Conservation (phyloP, 1,284 basidiomycete genomes). For the Malassezia japonica region DNA sequence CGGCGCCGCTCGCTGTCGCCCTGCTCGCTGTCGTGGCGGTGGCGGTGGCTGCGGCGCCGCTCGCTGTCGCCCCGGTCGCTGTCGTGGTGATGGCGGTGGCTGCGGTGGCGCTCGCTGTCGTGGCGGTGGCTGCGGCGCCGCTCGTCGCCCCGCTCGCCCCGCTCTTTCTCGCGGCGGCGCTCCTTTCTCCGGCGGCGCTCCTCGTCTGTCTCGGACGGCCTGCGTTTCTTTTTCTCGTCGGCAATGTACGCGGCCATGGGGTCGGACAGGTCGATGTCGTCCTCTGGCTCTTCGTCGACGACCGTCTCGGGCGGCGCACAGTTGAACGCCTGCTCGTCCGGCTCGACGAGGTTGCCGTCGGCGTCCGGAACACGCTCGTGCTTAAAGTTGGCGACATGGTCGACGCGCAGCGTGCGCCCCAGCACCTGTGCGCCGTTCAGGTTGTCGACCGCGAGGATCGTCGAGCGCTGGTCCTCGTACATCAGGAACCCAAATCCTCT, state of each 20-base stretch:
- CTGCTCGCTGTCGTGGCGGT: background rate
- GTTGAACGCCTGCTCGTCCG: constrained; percentile 53
- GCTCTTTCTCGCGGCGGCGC: background rate
- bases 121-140: background rate
- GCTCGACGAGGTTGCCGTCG: constrained; percentile 77
- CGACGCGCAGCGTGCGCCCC: constrained; percentile 71
- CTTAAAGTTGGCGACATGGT: constrained; percentile 88
- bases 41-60: background rate
- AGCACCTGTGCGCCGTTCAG: constrained; percentile 86
- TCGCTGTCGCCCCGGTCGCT: background rate
- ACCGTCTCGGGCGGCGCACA: constrained; percentile 25
- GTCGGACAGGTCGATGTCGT: constrained; percentile 78
- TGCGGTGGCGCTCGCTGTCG: background rate
- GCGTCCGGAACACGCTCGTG: constrained; percentile 64
- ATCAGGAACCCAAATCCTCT: constrained; percentile 92
- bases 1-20: background rate
- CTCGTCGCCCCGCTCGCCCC: background rate
- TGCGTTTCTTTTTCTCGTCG: constrained; percentile 5
- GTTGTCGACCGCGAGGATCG: constrained; percentile 93
- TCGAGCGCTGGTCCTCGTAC: constrained; percentile 97
- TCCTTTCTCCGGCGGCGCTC: background rate
- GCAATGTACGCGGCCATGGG: constrained; percentile 80
- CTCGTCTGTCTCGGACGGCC: background rate
- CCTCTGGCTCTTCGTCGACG: constrained; percentile 9
- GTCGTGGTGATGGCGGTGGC: background rate